Conservation (phyloP, 2,329 filamentous ascomycete species). For the Exophiala sp. region DNA sequence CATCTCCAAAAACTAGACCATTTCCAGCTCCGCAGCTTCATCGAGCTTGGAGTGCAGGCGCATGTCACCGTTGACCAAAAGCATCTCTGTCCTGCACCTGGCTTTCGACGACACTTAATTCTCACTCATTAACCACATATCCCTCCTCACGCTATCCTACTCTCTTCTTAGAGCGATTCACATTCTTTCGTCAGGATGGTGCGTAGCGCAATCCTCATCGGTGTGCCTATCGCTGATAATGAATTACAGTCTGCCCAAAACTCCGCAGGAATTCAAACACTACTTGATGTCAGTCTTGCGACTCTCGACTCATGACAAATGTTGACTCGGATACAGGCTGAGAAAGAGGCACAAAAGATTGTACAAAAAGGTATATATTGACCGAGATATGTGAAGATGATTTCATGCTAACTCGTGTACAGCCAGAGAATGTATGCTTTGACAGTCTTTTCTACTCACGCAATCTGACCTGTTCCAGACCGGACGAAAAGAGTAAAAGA, state of each 20-base stretch:
- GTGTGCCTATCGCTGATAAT: slow-evolving; percentile 29
- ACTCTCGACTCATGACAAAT: slow-evolving; percentile 5
- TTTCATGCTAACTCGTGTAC: slow-evolving; percentile 33
- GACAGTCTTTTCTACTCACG: slow-evolving; percentile 1
- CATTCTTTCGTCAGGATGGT: slow-evolving; percentile 27
- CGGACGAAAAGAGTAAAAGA: slow-evolving; percentile 97
- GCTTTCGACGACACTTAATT: too few species aligned
- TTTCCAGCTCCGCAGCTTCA: slow-evolving; percentile 19
- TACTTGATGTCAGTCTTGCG: slow-evolving; percentile 77
- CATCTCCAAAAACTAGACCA: slow-evolving; percentile 13
- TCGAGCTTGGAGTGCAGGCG: slow-evolving; percentile 10
- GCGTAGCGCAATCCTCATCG: background rate
- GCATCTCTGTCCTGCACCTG: too few species aligned
- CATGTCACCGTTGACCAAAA: slow-evolving; percentile 1
- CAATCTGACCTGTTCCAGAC: slow-evolving; percentile 49
- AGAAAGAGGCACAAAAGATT: slow-evolving; percentile 98
- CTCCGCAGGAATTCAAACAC: slow-evolving; percentile 95
- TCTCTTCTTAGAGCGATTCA: background rate
- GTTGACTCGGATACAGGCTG: slow-evolving; percentile 60
- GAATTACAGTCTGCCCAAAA: slow-evolving; percentile 83
- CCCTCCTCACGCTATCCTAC: background rate
- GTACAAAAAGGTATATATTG: slow-evolving; percentile 77
- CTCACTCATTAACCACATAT: too few species aligned
- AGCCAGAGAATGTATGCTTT: slow-evolving; percentile 81
- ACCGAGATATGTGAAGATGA: background rate